Base-by-base conservation (phyloP, 192 early-diverging fungal genomes). In the Backusella morwellensis region DNA sequence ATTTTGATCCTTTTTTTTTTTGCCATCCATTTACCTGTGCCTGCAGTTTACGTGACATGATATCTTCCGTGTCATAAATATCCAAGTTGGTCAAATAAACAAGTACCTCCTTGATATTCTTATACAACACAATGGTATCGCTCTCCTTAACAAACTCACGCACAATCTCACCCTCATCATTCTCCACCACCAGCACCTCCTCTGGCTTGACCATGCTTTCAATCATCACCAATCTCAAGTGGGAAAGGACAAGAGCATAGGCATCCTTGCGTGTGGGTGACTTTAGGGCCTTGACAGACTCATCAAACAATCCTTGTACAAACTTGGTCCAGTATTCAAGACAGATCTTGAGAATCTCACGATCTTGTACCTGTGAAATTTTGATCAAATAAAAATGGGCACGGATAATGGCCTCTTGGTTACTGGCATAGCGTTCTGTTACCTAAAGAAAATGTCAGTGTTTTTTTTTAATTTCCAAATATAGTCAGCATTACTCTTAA, bases 81-180 rank as follows among this genome's bases (percentile, higher is more conserved):
- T 99, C 98, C 80, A 99, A 87, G 86, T 99, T 96, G 21, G 98
- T 99, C 81, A 99, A 86, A 80, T 97, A 99, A 32, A 99, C 97
- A 47, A 99, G 86, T 19, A 94, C 95, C 85, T 99, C 97, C 40
- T 94, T 91, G 93, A 98, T 97, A 69, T 92, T 93, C 89, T 99
- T 99, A 89, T 99, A 99, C 14, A 99, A 82, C 9, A 93, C 94
- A 77, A 99, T 97, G 26, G 97, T 99, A 83, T 99, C 97, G 66
- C 94, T 95, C 83, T 99, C 98, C 83, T 97, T 97, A 80, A 98
- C 86, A 42, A 92, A 93, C 84, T 99, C 98, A 44, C 98, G 92
- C 23, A 99, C 97, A 86, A 98, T 96, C 86, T 98, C 98, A 47
- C 98, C 98, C 77, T 99, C 97, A 73, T 99, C 98, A 83, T 99